Base-by-base conservation (phyloP, 768 basidiomycete species). In the Inosperma sp. region DNA sequence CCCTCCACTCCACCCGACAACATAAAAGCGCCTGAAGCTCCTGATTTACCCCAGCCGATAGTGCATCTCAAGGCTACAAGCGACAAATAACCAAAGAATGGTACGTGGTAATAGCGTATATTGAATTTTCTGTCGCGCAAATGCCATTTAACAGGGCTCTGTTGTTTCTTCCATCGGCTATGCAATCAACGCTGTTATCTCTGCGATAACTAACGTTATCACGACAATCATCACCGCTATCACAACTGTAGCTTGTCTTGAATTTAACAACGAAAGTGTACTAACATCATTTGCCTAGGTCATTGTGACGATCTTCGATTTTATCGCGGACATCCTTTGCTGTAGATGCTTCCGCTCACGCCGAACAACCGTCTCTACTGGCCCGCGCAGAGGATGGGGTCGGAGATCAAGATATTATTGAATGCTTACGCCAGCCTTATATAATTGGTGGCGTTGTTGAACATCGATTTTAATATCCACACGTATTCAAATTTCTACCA, bases 141-240 rank as follows among this genome's bases (percentile, higher is more conserved):
- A 49, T 4, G 33, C 19, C 39, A n/a, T 17, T 35, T 44, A 50
- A n/a, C 34, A 84, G 83, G 83, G 82, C 44, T 73, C 82, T 19
- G 71, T 84, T 45, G 68, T 85, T 62, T 84, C 82, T 61, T 76
- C 84, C 21, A 86, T 87, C 36, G 84, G 81, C 17, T 58, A 64
- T 42, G 83, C 74, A 22, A 78, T 86, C 51, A 78, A 78, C 48
- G 68, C 79, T 43, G 63, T 87, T 52, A 74, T 87, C 57, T 74
- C 73, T 48, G 83, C 81, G 14, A 81, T 86, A 42, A 83, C 82
- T 12, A 59, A 56, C 47, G 69, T 86, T 3, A 59, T 84, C 52
- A 80, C 81, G 77, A 67, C 81, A 31, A 82, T 86, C 51, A 72
- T 86, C 39, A 58, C 72, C 52, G 80, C 66, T 7, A 76, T 88